Evolutionary conservation across 2,329 filamentous ascomycete genomes (phyloP).

Genomic region (Bipolaris oryzae): DNA sequence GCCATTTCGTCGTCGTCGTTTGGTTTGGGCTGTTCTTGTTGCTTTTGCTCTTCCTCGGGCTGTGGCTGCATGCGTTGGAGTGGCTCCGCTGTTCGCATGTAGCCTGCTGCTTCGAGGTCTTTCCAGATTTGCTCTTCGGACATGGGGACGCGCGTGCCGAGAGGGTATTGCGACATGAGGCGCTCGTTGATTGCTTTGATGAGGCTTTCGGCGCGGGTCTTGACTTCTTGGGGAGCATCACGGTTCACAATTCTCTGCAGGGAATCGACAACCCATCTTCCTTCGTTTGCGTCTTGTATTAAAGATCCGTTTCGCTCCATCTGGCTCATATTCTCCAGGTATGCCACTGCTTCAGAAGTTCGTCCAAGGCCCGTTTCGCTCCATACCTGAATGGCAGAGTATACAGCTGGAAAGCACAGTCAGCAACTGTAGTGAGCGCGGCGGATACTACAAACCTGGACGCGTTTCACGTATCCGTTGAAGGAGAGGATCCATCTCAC

Average conservation of each 20-base stretch:
- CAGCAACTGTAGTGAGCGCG: slow-evolving; percentile 19
- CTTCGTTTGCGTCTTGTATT: slow-evolving; percentile 40
- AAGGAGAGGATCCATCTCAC: slow-evolving; percentile 41
- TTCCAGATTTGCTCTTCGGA: slow-evolving; percentile 36
- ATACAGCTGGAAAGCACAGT: slow-evolving; percentile 33
- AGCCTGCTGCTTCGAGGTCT: slow-evolving; percentile 40
- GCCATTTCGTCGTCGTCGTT: slow-evolving; percentile 71
- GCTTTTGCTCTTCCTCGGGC: slow-evolving; percentile 36
- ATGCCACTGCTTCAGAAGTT: slow-evolving; percentile 31
- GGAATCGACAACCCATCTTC: slow-evolving; percentile 41
- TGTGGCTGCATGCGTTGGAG: slow-evolving; percentile 27
- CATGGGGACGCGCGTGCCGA: slow-evolving; percentile 28
- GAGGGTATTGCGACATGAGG: slow-evolving; percentile 46
- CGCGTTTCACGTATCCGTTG: slow-evolving; percentile 41
- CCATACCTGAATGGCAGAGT: slow-evolving; percentile 42
- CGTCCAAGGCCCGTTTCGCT: slow-evolving; percentile 41
- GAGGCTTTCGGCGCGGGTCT: slow-evolving; percentile 32
- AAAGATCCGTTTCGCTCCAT: slow-evolving; percentile 35
- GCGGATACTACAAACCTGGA: slow-evolving; percentile 39
- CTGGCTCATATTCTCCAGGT: slow-evolving; percentile 33
- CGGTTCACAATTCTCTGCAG: slow-evolving; percentile 37
- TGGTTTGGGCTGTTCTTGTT: slow-evolving; percentile 28
- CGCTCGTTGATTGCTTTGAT: slow-evolving; percentile 43
- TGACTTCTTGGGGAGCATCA: slow-evolving; percentile 34
- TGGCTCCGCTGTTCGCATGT: slow-evolving; percentile 27